Evolutionary conservation across 2,329 filamentous ascomycete species (phyloP), one percentile per base, ranked within the genome.

Genomic region (Xylaria digitata): DNA sequence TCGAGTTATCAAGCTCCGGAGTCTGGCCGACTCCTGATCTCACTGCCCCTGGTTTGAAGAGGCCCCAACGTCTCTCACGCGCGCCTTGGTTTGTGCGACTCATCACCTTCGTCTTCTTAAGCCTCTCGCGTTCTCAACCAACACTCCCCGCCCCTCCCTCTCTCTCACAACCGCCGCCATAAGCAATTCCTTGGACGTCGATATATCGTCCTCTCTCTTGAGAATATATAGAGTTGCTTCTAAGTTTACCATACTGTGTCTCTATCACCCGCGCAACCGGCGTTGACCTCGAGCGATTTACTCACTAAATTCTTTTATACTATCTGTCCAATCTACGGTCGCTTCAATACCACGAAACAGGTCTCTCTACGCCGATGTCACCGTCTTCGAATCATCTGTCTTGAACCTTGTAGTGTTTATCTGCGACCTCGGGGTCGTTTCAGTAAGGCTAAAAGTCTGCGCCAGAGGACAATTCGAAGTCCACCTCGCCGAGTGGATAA

Each of bases 161-260:
- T 67, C 68, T 73, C 76, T 65, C 77, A 72, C 74, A 71, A 78
- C 75, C 30, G 32, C 48, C 21, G 9, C 43, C 40, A 50, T 55
- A 63, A 48, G 23, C 58, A 50, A 58, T 9, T 32, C 2, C 71
- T 72, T 71, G 69, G 61, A 70, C 70, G 68, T 69, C 59, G 69
- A 73, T 68, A 66, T 48, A 53, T 43, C 45, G 37, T 19, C 21
- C 49, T 61, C 58, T 52, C 49, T 55, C 57, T 64, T 70, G 48
- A 68, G 61, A 61, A 70, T 80, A 80, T 81, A 79, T 80, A 82
- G 77, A 78, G 75, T 77, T 74, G 73, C 73, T 72, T 70, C 64
- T 71, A 72, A 72, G 63, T 64, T 73, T 62, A 68, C 71, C 74
- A 75, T 78, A 75, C 76, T 77, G 75, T 73, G 49, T 50, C 50